Conservation (phyloP, 2,329 filamentous ascomycete species). For the Apiospora phragmitis region DNA sequence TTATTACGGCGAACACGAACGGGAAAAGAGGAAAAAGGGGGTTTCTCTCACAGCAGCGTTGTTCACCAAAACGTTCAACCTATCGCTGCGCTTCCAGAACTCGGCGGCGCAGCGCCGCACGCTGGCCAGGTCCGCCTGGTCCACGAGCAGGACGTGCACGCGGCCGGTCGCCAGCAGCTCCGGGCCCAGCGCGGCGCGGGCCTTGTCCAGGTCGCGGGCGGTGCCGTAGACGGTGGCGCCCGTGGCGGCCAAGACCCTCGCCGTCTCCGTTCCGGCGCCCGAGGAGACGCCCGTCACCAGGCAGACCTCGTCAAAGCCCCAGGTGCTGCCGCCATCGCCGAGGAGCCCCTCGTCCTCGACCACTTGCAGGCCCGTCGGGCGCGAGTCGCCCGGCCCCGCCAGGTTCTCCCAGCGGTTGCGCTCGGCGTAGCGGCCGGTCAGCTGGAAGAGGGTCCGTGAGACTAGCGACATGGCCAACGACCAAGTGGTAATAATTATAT, state of each 20-base stretch:
- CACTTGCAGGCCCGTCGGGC: conserved; percentile 38
- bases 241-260: conserved; percentile 40
- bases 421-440: conserved; percentile 25
- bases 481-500: background rate
- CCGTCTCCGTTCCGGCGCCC: conserved; percentile 43
- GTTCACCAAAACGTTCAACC: conserved; percentile 6
- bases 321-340: conserved; percentile 23
- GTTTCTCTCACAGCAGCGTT: conserved; percentile 21
- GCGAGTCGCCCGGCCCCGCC: conserved; percentile 36
- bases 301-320: conserved; percentile 34
- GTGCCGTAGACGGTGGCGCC: conserved; percentile 46
- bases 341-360: conserved; percentile 33
- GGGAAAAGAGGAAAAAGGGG: background rate
- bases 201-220: conserved; percentile 40
- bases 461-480: background rate
- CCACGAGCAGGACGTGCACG: conserved; percentile 33
- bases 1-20: background rate
- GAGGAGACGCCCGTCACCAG: conserved; percentile 43
- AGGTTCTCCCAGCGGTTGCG: conserved; percentile 23
- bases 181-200: conserved; percentile 28
- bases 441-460: conserved; percentile 9
- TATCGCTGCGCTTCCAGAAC: background rate
- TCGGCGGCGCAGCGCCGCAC: conserved; percentile 6
- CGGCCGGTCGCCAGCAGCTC: conserved; percentile 24
- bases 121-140: conserved; percentile 1